These are phyloP conservation scores for Coniochaeta prunicola DNA, from an alignment of 2,329 filamentous ascomycete species.

Conservation along the genomic window DNA sequence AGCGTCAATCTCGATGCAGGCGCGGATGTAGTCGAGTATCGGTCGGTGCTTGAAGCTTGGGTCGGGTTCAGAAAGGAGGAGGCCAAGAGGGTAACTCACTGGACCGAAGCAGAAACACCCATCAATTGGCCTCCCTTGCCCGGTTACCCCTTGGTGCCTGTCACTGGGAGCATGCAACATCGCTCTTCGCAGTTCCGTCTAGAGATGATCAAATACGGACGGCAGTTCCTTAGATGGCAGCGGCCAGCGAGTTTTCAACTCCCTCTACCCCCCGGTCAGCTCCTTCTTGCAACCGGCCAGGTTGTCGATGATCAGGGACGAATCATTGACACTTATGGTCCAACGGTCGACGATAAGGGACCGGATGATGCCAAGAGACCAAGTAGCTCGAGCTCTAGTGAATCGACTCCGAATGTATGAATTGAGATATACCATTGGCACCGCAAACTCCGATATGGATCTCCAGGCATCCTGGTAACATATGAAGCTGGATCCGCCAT, in stretches of 20 bases:
- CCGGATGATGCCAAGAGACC: background rate
- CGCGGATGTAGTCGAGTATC: background rate
- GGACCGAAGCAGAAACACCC: background rate
- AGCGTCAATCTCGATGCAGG: slow-evolving; percentile 3
- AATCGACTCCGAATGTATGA: background rate
- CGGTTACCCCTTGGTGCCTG: background rate
- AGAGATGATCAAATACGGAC: background rate
- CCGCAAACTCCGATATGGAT: too few species aligned
- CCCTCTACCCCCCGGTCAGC: background rate
- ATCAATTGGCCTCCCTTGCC: background rate
- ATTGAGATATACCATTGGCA: too few species aligned
- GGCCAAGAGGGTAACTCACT: background rate
- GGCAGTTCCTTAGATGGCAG: background rate
- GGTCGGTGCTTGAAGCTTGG: slow-evolving; percentile 3
- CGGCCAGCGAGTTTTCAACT: background rate
- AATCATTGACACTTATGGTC: background rate
- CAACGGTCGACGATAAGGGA: background rate
- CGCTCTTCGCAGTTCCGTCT: background rate
- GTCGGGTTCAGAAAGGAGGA: background rate
- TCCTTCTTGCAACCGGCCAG: background rate
- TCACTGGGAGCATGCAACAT: background rate
- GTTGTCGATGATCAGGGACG: background rate
- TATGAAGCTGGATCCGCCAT: too few species aligned
- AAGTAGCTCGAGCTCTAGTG: background rate
- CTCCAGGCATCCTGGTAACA: too few species aligned